phyloP scores from a whole-genome alignment of 352 stramenopile genomes.

The Phytopythium oedochilum region DNA sequence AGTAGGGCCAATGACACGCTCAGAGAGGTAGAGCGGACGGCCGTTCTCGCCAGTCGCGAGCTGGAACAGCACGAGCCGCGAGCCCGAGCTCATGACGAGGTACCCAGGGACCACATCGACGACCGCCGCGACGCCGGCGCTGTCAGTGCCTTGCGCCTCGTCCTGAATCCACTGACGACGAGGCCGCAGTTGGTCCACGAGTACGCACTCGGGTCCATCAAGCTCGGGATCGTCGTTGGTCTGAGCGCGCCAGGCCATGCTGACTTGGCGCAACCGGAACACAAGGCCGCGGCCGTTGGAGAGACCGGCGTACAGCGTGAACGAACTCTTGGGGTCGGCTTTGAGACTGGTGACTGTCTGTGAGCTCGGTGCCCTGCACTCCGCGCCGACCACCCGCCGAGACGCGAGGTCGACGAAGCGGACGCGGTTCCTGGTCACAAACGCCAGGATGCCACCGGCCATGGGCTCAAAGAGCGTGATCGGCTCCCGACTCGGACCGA shows the following conservation, averaged over 20 bases:
- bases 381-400: constrained; percentile 6
- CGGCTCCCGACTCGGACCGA: neutral
- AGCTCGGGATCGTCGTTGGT: constrained; percentile 2
- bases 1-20: neutral
- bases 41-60: constrained; percentile 13
- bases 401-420: constrained; percentile 14
- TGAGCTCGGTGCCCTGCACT: constrained; percentile 11
- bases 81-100: constrained; percentile 13
- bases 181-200: constrained; percentile 17
- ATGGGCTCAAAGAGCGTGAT: constrained; percentile 14
- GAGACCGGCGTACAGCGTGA: constrained; percentile 17
- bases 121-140: neutral
- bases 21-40: constrained; percentile 16
- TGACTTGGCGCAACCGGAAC: constrained; percentile 23
- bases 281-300: constrained; percentile 18
- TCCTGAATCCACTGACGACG: neutral
- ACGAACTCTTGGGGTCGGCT: constrained; percentile 12
- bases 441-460: constrained; percentile 16
- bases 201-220: constrained; percentile 10
- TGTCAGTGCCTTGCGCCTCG: neutral
- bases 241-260: constrained; percentile 9
- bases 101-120: constrained; percentile 22
- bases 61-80: constrained; percentile 19
- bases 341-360: constrained; percentile 18
- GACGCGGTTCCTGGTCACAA: constrained; percentile 13